phyloP scores from a whole-genome alignment of 306 rosid genomes.

The Cyclanthera cordifolia region DNA sequence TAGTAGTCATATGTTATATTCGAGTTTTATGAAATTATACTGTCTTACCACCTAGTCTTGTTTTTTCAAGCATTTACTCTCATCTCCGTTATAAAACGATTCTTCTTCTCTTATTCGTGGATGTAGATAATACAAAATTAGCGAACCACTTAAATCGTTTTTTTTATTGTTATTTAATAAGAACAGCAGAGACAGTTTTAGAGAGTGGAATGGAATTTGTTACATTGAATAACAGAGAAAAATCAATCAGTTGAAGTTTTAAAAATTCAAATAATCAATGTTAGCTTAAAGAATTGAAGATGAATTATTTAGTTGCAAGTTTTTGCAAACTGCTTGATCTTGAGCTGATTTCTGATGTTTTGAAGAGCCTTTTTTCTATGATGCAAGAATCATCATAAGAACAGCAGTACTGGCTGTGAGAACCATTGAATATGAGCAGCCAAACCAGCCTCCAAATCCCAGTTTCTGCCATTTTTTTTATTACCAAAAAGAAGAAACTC shows the following conservation, averaged over 20 bases:
- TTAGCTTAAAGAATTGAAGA: slow-evolving; percentile 6
- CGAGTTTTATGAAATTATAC: no score
- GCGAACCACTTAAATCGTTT: no score
- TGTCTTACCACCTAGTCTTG: no score
- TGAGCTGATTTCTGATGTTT: background rate
- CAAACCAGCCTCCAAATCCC: slow-evolving; percentile 33
- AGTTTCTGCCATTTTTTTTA: slow-evolving; percentile 29
- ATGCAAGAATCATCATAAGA: slow-evolving; percentile 32
- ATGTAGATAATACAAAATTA: no score
- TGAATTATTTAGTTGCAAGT: background rate
- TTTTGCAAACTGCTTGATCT: slow-evolving; percentile 1
- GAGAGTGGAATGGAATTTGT: slow-evolving; percentile 4
- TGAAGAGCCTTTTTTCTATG: slow-evolving; percentile 4
- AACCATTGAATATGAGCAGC: slow-evolving; percentile 36
- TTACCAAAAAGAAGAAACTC: background rate
- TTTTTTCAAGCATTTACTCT: no score
- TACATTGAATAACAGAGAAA: background rate
- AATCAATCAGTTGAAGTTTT: background rate
- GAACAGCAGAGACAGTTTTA: background rate
- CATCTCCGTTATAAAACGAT: no score
- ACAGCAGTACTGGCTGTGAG: slow-evolving; percentile 33
- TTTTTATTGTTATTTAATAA: no score
- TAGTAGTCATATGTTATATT: no score
- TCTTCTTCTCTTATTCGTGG: no score
- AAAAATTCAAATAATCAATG: background rate